A percentile compares a stretch with the other conserved stretches of the same genome.
These are phyloP conservation scores for Alternaria metachromatica DNA, from an alignment of 2,329 filamentous ascomycete genomes.

Conservation along the genomic window DNA sequence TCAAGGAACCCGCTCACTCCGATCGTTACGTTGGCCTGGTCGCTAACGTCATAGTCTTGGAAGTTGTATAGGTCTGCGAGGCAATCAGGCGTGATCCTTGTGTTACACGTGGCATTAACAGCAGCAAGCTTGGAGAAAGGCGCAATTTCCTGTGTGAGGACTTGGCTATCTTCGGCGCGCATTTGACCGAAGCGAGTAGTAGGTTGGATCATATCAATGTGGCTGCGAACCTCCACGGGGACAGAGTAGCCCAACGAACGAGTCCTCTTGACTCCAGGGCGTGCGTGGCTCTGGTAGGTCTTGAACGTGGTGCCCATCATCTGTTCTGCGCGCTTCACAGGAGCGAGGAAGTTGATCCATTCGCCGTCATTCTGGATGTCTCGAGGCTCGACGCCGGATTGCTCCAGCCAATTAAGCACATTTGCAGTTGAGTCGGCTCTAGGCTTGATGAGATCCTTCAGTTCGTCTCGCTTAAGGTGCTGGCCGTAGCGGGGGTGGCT, in stretches of 20 bases:
- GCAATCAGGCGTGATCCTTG: slow-evolving; percentile 55
- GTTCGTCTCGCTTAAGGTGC: slow-evolving; percentile 67
- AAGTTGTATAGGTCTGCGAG: slow-evolving; percentile 56
- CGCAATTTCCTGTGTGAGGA: slow-evolving; percentile 37
- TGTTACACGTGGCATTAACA: slow-evolving; percentile 51
- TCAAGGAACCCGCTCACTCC: slow-evolving; percentile 58
- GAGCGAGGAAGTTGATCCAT: slow-evolving; percentile 67
- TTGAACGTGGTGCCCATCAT: slow-evolving; percentile 66
- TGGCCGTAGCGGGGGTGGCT: slow-evolving; percentile 65
- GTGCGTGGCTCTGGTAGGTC: slow-evolving; percentile 59
- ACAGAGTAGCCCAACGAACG: slow-evolving; percentile 68
- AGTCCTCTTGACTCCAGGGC: slow-evolving; percentile 55
- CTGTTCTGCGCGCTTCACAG: slow-evolving; percentile 59
- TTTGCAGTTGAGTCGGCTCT: slow-evolving; percentile 55
- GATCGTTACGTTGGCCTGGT: slow-evolving; percentile 47
- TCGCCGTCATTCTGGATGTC: slow-evolving; percentile 61
- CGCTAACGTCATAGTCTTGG: slow-evolving; percentile 49
- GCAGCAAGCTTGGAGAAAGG: slow-evolving; percentile 27
- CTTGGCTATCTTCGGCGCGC: slow-evolving; percentile 50
- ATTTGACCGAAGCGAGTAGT: slow-evolving; percentile 68
- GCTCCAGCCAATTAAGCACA: slow-evolving; percentile 63
- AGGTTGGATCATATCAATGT: slow-evolving; percentile 69
- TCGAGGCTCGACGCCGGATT: slow-evolving; percentile 55
- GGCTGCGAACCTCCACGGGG: slow-evolving; percentile 60
- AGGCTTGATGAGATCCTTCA: slow-evolving; percentile 63